Evolutionary conservation across 2,329 filamentous ascomycete species (phyloP).

Genomic region (Trichophyton schoenleinii): DNA sequence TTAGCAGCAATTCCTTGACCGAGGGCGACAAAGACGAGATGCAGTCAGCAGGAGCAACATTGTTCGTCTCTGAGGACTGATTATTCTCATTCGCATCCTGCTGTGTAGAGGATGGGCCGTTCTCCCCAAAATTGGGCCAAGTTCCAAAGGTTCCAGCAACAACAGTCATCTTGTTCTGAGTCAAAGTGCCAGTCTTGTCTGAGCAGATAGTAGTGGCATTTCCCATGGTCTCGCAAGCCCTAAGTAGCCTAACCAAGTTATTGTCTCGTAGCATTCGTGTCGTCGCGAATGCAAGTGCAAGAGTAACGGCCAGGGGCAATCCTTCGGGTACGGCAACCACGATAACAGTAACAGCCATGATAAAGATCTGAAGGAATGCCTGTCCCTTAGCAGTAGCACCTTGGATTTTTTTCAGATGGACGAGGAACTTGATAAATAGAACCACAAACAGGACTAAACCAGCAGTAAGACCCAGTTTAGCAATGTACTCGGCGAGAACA

Average conservation of each 20-base stretch:
- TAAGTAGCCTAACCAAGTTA: slow-evolving; percentile 47
- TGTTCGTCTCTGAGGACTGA: slow-evolving; percentile 14
- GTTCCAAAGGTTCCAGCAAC: slow-evolving; percentile 45
- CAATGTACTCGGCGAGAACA: slow-evolving; percentile 64
- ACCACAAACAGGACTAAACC: slow-evolving; percentile 66
- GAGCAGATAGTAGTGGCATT: slow-evolving; percentile 53
- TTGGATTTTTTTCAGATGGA: slow-evolving; percentile 6
- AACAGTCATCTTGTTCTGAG: slow-evolving; percentile 51
- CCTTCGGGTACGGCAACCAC: slow-evolving; percentile 64
- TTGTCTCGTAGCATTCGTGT: slow-evolving; percentile 53
- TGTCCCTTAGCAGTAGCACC: slow-evolving; percentile 42
- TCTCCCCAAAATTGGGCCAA: slow-evolving; percentile 31
- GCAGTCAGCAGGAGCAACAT: slow-evolving; percentile 42
- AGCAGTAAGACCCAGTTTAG: slow-evolving; percentile 59
- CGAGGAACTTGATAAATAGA: slow-evolving; percentile 62
- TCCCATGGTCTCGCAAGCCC: slow-evolving; percentile 52
- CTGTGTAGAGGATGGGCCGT: slow-evolving; percentile 16
- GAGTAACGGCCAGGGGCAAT: slow-evolving; percentile 47
- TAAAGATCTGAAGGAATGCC: slow-evolving; percentile 62
- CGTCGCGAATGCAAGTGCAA: slow-evolving; percentile 50
- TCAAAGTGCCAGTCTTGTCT: slow-evolving; percentile 55
- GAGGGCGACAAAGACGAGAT: slow-evolving; percentile 40
- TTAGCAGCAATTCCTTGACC: slow-evolving; percentile 45
- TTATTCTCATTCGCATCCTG: slow-evolving; percentile 15
- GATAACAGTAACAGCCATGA: slow-evolving; percentile 66